phyloP scores from a whole-genome alignment of 352 stramenopile species.

The Globisporangium recalcitrans region DNA sequence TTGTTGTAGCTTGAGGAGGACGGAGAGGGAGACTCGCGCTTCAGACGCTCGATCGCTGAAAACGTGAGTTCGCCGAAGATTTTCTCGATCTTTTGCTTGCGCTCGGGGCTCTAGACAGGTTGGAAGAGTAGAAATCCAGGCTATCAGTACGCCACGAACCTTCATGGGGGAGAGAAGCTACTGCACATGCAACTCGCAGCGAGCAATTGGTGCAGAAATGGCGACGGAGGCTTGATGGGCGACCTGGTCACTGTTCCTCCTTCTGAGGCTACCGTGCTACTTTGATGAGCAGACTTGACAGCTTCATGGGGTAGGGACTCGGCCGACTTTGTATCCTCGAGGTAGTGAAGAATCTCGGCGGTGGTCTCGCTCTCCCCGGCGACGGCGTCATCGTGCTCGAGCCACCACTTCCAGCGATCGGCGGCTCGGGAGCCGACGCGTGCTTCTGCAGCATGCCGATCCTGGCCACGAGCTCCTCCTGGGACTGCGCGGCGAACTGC shows the following conservation, averaged over 20 bases:
- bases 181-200: neutral
- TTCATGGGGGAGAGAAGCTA: neutral
- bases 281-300: neutral
- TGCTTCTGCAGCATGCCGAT: constrained; percentile 47
- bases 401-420: constrained; percentile 8
- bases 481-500: constrained; percentile 62
- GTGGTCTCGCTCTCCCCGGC: constrained; percentile 27
- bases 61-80: constrained; percentile 73
- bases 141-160: neutral
- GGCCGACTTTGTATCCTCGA: constrained; percentile 4
- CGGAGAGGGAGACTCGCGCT: constrained; percentile 3
- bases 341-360: constrained; percentile 15
- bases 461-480: constrained; percentile 60
- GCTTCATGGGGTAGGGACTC: neutral
- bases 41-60: constrained; percentile 38
- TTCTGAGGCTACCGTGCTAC: neutral
- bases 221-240: neutral
- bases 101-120: constrained; percentile 10
- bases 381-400: constrained; percentile 16
- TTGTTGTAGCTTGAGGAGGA: constrained; percentile 8
- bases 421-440: constrained; percentile 43
- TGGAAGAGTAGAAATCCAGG: neutral
- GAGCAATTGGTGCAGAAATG: constrained; percentile 11
- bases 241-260: neutral
- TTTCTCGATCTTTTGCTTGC: constrained; percentile 46